phyloP scores from a whole-genome alignment of 148 eudicot genomes.

The Rhododendron kiyosumense region DNA sequence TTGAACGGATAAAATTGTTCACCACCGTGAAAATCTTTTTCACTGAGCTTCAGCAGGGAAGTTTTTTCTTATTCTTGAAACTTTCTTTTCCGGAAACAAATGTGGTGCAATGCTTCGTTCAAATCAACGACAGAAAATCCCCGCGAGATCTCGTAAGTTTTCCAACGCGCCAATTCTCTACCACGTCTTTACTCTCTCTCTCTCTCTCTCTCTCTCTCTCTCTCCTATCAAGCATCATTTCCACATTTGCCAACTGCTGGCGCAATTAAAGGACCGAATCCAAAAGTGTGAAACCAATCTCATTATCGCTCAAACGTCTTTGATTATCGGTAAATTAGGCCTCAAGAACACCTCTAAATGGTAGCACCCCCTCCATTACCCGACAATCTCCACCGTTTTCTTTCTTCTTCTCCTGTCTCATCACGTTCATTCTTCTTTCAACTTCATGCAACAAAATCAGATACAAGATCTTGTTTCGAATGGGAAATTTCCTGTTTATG shows the following conservation, averaged over 20 bases:
- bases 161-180: too few relatives aligned
- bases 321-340: background rate
- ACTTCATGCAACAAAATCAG: background rate
- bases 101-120: background rate
- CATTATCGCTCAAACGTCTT: background rate
- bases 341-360: too few relatives aligned
- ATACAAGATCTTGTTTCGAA: background rate
- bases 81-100: too few relatives aligned
- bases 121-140: background rate
- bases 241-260: background rate
- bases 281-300: background rate
- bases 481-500: background rate
- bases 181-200: background rate
- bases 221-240: background rate
- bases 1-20: too few relatives aligned
- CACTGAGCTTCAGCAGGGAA: too few relatives aligned
- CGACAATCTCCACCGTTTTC: background rate
- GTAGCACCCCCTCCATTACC: background rate
- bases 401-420: background rate
- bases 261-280: slow-evolving; percentile 1
- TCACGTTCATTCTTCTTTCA: background rate
- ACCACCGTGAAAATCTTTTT: too few relatives aligned
- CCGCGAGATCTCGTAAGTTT: background rate
- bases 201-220: background rate
- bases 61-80: too few relatives aligned